A percentile compares a stretch with the other conserved stretches of the same genome.
Evolutionary conservation across 169 alveolate genomes (phyloP).

Genomic region (Miamiensis avidus): DNA sequence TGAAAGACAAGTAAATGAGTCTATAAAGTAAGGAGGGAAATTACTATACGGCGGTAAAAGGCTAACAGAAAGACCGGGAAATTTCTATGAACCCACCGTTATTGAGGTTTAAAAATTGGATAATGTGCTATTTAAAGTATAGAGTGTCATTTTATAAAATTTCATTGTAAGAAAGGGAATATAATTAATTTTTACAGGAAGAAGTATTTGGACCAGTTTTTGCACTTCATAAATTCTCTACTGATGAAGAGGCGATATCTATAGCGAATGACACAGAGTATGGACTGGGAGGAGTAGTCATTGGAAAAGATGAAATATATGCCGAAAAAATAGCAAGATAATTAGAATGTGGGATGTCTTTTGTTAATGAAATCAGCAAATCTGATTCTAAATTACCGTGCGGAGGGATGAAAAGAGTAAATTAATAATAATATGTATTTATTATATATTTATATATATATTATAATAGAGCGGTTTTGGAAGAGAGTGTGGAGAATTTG

Average conservation of each 20-base stretch:
- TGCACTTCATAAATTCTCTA: slow-evolving; percentile 28
- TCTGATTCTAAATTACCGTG: slow-evolving; percentile 52
- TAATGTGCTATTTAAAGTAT: slow-evolving; percentile 14
- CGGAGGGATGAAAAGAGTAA: slow-evolving; percentile 60
- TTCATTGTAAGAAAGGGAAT: neutral
- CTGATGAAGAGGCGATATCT: slow-evolving; percentile 50
- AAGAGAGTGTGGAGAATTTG: slow-evolving; percentile 57
- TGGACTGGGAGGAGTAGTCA: slow-evolving; percentile 62
- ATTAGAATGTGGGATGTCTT: slow-evolving; percentile 60
- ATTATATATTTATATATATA: too few relatives aligned
- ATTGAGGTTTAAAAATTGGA: slow-evolving; percentile 38
- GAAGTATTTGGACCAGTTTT: slow-evolving; percentile 76
- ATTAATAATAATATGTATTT: neutral
- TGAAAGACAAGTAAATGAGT: slow-evolving; percentile 28
- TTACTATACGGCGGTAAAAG: slow-evolving; percentile 50
- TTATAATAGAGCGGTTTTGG: slow-evolving; percentile 63
- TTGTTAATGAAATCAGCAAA: slow-evolving; percentile 38
- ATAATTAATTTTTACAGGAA: slow-evolving; percentile 31
- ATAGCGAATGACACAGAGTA: slow-evolving; percentile 55
- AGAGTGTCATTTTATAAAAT: too few relatives aligned
- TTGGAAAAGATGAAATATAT: slow-evolving; percentile 24
- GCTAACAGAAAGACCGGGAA: neutral
- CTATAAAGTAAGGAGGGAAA: slow-evolving; percentile 52
- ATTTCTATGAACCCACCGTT: slow-evolving; percentile 39
- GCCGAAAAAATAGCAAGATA: slow-evolving; percentile 43